Evolutionary conservation across 2,329 filamentous ascomycete genomes (phyloP).

Genomic region (Claviceps pazoutovae): DNA sequence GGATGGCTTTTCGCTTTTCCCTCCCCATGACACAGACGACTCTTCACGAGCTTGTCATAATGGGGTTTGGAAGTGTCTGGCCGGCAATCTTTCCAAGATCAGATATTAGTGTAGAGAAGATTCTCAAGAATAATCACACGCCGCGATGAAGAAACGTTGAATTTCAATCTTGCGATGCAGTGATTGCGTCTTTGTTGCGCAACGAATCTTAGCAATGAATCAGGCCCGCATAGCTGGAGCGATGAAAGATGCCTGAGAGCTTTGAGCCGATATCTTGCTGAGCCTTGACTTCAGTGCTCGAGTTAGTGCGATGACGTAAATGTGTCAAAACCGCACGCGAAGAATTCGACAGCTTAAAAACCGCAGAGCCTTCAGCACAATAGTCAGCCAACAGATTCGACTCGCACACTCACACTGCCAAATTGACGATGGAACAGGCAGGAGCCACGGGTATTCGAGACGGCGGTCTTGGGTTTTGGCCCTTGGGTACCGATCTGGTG

Average conservation of each 20-base stretch:
- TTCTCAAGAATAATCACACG: not conserved
- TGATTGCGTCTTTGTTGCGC: not conserved
- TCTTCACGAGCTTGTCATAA: slow-evolving; percentile 4
- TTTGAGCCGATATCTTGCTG: not conserved
- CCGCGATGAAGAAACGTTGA: not conserved
- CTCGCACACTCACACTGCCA: slow-evolving; percentile 2
- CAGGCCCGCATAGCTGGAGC: not conserved
- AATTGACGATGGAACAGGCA: slow-evolving; percentile 2
- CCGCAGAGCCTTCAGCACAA: not conserved
- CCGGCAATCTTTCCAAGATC: not conserved
- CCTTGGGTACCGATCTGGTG: slow-evolving; percentile 6
- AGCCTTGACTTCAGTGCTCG: not conserved
- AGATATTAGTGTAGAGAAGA: not conserved
- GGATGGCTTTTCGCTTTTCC: slow-evolving; percentile 17
- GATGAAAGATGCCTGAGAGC: not conserved
- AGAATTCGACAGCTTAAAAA: not conserved
- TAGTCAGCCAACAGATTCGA: slow-evolving; percentile 1
- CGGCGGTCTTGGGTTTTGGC: slow-evolving; percentile 2
- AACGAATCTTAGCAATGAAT: not conserved
- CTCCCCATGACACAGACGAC: slow-evolving; percentile 18
- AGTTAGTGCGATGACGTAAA: not conserved
- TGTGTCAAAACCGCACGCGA: not conserved
- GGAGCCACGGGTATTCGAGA: not conserved
- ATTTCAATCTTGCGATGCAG: not conserved
- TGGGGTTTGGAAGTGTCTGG: not conserved